A percentile compares a stretch with the other conserved stretches of the same genome.
phyloP scores from a whole-genome alignment of 1,139 yeast genomes.

The Scheffersomyces quercinus region DNA sequence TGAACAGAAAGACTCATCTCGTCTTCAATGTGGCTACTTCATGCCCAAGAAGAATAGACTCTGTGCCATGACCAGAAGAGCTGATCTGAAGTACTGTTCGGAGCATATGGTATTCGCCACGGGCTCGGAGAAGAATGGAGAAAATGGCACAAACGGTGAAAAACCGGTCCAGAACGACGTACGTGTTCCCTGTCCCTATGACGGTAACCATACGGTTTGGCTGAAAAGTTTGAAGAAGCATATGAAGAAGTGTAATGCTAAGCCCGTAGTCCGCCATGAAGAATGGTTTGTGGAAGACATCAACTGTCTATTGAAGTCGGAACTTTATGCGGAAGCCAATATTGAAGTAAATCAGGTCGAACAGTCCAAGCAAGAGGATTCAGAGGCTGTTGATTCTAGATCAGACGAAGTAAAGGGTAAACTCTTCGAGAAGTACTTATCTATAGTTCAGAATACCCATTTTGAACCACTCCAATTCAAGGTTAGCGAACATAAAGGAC shows the following conservation, averaged over 20 bases:
- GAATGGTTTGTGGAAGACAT: constrained; percentile 45
- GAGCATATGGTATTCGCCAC: constrained; percentile 48
- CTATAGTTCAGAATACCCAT: constrained; percentile 15
- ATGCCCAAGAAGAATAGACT: constrained; percentile 49
- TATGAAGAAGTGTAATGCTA: constrained; percentile 59
- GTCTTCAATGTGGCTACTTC: constrained; percentile 45
- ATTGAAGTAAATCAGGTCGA: neutral
- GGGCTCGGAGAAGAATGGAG: constrained; percentile 1
- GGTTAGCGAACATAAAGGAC: constrained; percentile 29
- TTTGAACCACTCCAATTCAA: constrained; percentile 18
- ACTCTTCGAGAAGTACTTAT: constrained; percentile 20
- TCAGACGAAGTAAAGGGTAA: constrained; percentile 5
- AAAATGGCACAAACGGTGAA: constrained; percentile 11
- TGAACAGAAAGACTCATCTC: constrained; percentile 5
- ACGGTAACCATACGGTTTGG: constrained; percentile 75
- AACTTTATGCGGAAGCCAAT: neutral
- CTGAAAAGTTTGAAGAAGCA: constrained; percentile 56
- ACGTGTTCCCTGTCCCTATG: constrained; percentile 77
- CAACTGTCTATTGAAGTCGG: constrained; percentile 25
- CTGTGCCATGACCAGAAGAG: constrained; percentile 64
- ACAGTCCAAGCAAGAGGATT: neutral
- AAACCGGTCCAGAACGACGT: constrained; percentile 16
- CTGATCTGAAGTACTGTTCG: constrained; percentile 55
- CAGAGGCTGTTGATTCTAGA: neutral
- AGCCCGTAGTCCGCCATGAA: constrained; percentile 30